Evolutionary conservation across 306 rosid genomes (phyloP), one percentile per base, ranked within the genome.

Genomic region (Malus sylvestris): DNA sequence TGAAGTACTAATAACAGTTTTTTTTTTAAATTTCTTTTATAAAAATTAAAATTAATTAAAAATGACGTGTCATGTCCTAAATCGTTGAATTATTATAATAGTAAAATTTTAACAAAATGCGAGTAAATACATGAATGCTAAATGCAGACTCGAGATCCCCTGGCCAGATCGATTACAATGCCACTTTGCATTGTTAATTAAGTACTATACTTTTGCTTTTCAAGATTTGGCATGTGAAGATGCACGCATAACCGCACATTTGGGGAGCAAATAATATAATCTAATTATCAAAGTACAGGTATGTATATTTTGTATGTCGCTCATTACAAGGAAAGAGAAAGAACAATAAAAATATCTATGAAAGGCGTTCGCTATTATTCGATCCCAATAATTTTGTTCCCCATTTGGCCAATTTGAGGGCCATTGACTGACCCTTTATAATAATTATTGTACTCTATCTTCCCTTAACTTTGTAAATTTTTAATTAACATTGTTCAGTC

Each of bases 351-450:
- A 49, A 58, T 51, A 32, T 15, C 1, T 22, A 25, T 27, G 4
- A 10, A 29, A 18, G 35, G 75, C 60, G 74, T 63, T 80, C 23
- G 58, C 49, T 33, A 63, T 68, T 75, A 68, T 80, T 69, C 27
- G 76, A 80, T 69, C 73, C 76, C 73, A 42, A 72, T 46, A 64
- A 22, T 49, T 53, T 3, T 72, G 82, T 65, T 59, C 76, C 71
- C 76, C 52, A 51, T 20, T 70, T 69, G 68, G 75, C 76, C 76
- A 75, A 75, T 60, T 59, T 69, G 71, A 69, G 64, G 73, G 76
- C 38, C 76, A 71, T 53, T 65, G 82, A 65, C 68, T 29, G 82
- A 65, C 68, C 73, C 71, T 29, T 64, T 3, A 27, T 45, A 71
- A 71, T 16, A 23, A 14, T 38, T 61, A 15, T 14, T 46, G 5